phyloP scores from a whole-genome alignment of 345 rosid species.

The Citropsis articulata region DNA sequence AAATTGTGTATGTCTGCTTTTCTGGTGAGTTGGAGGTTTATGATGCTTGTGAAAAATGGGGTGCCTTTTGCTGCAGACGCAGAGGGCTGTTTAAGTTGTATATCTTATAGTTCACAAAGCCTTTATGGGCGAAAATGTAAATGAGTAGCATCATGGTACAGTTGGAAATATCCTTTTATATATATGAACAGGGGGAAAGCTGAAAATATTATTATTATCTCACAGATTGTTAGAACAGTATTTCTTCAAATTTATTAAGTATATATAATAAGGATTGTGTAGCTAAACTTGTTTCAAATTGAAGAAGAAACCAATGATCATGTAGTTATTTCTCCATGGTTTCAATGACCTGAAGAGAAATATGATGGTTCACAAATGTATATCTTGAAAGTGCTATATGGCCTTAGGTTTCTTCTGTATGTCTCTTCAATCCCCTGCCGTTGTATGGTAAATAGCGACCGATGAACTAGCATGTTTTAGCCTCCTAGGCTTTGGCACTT shows the following conservation, averaged over 20 bases:
- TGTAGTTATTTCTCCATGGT: not conserved
- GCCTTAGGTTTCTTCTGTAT: not conserved
- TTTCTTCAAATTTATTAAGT: not conserved
- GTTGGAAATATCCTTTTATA: not conserved
- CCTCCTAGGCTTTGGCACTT: not conserved
- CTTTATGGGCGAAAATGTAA: not conserved
- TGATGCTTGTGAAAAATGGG: not conserved
- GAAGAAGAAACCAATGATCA: not conserved
- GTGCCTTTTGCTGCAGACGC: not conserved
- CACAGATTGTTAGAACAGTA: not conserved
- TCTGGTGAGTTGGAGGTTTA: not conserved
- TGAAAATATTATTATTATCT: not conserved
- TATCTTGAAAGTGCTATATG: not conserved
- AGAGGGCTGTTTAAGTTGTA: not conserved
- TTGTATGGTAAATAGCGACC: not conserved
- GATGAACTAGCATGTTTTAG: not conserved
- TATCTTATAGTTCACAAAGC: not conserved
- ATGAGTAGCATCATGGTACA: not conserved
- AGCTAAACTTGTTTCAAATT: conserved; percentile 1
- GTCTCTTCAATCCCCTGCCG: not conserved
- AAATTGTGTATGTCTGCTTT: not conserved
- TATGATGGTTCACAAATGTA: not conserved
- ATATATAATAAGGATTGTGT: not conserved
- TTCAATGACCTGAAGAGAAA: not conserved
- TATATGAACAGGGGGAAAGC: not conserved